Evolutionary conservation across 768 basidiomycete species (phyloP).

Genomic region (Amanita inopinata): DNA sequence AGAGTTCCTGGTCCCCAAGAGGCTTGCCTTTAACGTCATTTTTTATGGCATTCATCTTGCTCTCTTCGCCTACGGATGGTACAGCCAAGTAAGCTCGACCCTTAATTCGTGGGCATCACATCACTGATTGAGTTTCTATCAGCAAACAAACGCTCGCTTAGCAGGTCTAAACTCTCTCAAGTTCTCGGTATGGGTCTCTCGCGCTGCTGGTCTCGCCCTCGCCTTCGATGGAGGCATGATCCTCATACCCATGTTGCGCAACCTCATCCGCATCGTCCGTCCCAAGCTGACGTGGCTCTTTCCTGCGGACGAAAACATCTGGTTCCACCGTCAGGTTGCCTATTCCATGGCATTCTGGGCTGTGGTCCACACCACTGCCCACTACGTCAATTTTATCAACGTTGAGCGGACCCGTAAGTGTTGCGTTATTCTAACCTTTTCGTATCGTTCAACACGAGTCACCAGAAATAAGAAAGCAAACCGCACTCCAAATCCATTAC

Average conservation of each 20-base stretch:
- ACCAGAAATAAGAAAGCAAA: conserved; percentile 70
- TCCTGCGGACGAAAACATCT: conserved; percentile 91
- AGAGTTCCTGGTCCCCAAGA: conserved; percentile 54
- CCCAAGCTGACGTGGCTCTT: conserved; percentile 75
- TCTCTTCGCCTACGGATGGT: conserved; percentile 85
- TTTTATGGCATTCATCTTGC: conserved; percentile 74
- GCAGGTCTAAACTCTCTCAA: conserved; percentile 69
- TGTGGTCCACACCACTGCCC: conserved; percentile 87
- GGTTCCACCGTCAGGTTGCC: conserved; percentile 93
- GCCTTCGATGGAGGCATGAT: conserved; percentile 83
- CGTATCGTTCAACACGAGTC: conserved; percentile 2
- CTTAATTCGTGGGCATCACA: neutral
- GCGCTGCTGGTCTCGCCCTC: conserved; percentile 86
- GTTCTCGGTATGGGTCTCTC: conserved; percentile 84
- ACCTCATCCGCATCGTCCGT: conserved; percentile 75
- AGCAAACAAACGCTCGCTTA: conserved; percentile 55
- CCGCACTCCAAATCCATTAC: conserved; percentile 81
- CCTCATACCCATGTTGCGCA: conserved; percentile 83
- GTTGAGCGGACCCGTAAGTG: conserved; percentile 80
- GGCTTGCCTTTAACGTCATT: conserved; percentile 63
- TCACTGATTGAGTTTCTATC: conserved; percentile 6
- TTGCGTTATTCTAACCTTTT: neutral
- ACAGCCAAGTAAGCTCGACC: conserved; percentile 56
- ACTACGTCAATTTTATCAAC: conserved; percentile 91
- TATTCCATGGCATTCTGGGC: conserved; percentile 92